Evolutionary conservation across 164 flowering plant genomes (phyloP).

Genomic region (Houttuynia cordata): DNA sequence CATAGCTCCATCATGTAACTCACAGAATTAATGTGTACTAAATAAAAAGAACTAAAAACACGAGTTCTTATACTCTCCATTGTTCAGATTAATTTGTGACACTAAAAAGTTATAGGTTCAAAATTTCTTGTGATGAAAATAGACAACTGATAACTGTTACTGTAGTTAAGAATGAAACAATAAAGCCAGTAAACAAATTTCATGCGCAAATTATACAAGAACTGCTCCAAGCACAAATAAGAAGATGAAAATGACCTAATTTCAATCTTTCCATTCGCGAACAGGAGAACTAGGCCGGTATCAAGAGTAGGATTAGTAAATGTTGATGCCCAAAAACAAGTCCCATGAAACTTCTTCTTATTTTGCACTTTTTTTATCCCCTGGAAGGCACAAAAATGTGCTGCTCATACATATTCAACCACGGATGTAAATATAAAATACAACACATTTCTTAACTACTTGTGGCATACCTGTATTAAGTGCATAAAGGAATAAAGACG

Average conservation of each 20-base stretch:
- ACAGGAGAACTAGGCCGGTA: constrained; percentile 56
- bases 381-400: constrained; percentile 18
- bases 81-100: too few relatives aligned
- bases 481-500: constrained; percentile 63
- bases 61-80: too few relatives aligned
- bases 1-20: too few relatives aligned
- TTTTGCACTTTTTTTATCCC: constrained; percentile 69
- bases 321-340: constrained; percentile 74
- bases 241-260: constrained; percentile 38
- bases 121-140: too few relatives aligned
- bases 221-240: neutral
- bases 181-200: neutral
- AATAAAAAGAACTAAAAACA: too few relatives aligned
- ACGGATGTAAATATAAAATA: neutral
- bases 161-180: too few relatives aligned
- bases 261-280: constrained; percentile 61
- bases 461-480: constrained; percentile 45
- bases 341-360: constrained; percentile 66
- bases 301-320: constrained; percentile 27
- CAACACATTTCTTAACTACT: neutral
- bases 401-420: constrained; percentile 3
- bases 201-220: neutral
- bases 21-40: too few relatives aligned
- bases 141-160: too few relatives aligned
- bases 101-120: too few relatives aligned